A percentile compares a stretch with the other conserved stretches of the same genome.
phyloP scores from a whole-genome alignment of 352 stramenopile species.

The Phytophthora fragariaefolia region DNA sequence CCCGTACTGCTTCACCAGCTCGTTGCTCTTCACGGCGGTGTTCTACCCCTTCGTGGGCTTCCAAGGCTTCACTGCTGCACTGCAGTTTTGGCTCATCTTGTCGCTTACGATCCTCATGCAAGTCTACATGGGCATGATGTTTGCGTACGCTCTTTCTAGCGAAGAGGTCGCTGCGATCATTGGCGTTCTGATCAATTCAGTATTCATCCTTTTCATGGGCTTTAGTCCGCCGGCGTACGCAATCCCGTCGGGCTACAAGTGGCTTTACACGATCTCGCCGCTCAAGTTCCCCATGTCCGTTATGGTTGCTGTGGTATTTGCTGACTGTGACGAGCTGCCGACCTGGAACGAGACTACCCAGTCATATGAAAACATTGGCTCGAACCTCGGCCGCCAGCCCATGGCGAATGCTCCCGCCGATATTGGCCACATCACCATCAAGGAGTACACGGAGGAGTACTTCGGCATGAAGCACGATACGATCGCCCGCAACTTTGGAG shows the following conservation, averaged over 20 bases:
- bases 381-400: conserved; percentile 29
- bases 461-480: conserved; percentile 27
- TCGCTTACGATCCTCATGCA: conserved; percentile 44
- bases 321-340: conserved; percentile 33
- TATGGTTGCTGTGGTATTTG: conserved; percentile 32
- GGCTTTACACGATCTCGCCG: conserved; percentile 34
- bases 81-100: conserved; percentile 36
- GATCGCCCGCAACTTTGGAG: conserved; percentile 35
- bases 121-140: conserved; percentile 78
- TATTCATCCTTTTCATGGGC: conserved; percentile 68
- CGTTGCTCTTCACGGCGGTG: conserved; percentile 7
- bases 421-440: conserved; percentile 30
- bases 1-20: conserved; percentile 34
- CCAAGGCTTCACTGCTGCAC: conserved; percentile 8
- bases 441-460: conserved; percentile 33
- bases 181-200: conserved; percentile 47
- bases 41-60: conserved; percentile 21
- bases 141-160: conserved; percentile 59
- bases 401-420: conserved; percentile 16
- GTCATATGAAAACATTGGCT: conserved; percentile 20
- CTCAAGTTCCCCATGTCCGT: conserved; percentile 21
- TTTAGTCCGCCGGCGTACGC: conserved; percentile 47
- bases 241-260: conserved; percentile 39
- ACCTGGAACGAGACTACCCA: conserved; percentile 26
- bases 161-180: conserved; percentile 52